These are phyloP conservation scores for Kluyveromyces wickerhamii DNA, from an alignment of 805 yeast genomes.

Conservation along the genomic window DNA sequence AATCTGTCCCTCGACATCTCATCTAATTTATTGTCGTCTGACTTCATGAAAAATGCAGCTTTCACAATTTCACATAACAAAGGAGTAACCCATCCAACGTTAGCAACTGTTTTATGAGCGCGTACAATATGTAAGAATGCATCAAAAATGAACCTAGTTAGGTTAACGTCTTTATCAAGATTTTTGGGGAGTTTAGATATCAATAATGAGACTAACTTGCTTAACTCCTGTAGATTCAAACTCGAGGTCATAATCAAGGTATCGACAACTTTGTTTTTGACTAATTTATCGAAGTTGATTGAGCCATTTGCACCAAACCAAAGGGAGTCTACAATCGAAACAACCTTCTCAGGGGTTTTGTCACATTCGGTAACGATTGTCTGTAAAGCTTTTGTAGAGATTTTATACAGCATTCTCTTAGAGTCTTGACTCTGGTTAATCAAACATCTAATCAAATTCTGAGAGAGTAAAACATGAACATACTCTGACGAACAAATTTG, in stretches of 20 bases:
- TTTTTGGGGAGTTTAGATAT: constrained; percentile 18
- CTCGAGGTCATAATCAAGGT: constrained; percentile 28
- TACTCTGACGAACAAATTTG: constrained; percentile 18
- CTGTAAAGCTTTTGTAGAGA: constrained; percentile 47
- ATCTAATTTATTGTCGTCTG: constrained; percentile 10
- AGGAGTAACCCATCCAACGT: constrained; percentile 24
- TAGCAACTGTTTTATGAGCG: constrained; percentile 31
- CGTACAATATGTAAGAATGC: constrained; percentile 46
- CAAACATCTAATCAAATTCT: constrained; percentile 61
- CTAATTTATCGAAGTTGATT: constrained; percentile 65
- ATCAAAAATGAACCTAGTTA: constrained; percentile 47
- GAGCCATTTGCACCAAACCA: constrained; percentile 43
- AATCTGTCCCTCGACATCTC: constrained; percentile 51
- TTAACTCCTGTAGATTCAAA: constrained; percentile 8
- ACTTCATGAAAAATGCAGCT: constrained; percentile 27
- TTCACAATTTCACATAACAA: constrained; percentile 27
- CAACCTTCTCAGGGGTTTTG: constrained; percentile 30
- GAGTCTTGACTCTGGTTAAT: constrained; percentile 68
- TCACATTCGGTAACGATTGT: constrained; percentile 35
- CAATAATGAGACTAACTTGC: constrained; percentile 12
- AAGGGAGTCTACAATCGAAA: constrained; percentile 29
- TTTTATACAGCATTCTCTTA: constrained; percentile 57
- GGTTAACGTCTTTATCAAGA: background rate
- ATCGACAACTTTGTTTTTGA: constrained; percentile 63
- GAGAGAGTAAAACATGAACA: constrained; percentile 39